Evolutionary conservation across 148 eudicot genomes (phyloP).

Genomic region (Cornus suecica): DNA sequence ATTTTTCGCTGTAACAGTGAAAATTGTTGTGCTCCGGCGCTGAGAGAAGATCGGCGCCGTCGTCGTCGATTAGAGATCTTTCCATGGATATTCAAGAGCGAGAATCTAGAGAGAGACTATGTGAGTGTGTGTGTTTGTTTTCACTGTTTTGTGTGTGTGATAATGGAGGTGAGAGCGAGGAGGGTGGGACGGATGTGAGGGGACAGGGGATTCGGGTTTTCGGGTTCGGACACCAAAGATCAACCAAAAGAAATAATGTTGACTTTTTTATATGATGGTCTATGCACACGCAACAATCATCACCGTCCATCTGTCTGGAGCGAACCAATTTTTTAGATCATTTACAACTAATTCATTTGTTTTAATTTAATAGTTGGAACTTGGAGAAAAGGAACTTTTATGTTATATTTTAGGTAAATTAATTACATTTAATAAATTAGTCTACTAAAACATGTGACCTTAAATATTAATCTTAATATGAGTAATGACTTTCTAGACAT

Average conservation of each 20-base stretch:
- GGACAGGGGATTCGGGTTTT: background rate
- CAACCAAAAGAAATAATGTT: background rate
- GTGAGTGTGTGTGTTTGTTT: no score
- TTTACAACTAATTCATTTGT: no score
- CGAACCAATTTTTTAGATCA: background rate
- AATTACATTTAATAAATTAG: no score
- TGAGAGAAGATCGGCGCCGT: background rate
- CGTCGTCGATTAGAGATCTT: background rate
- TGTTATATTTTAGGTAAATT: no score
- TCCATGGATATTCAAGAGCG: background rate
- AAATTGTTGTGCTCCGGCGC: background rate
- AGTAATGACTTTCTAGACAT: no score
- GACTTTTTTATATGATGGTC: background rate
- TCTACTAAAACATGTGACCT: no score
- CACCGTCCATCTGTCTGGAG: background rate
- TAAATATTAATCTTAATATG: no score
- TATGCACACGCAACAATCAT: background rate
- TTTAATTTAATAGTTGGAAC: no score
- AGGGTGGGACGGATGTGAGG: background rate
- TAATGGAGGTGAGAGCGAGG: background rate
- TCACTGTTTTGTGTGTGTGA: background rate
- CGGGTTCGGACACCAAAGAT: background rate
- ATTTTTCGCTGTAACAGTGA: background rate
- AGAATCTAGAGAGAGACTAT: background rate
- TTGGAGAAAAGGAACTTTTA: no score